phyloP scores from a whole-genome alignment of 805 yeast species.

The Kregervanrija delftensis region DNA sequence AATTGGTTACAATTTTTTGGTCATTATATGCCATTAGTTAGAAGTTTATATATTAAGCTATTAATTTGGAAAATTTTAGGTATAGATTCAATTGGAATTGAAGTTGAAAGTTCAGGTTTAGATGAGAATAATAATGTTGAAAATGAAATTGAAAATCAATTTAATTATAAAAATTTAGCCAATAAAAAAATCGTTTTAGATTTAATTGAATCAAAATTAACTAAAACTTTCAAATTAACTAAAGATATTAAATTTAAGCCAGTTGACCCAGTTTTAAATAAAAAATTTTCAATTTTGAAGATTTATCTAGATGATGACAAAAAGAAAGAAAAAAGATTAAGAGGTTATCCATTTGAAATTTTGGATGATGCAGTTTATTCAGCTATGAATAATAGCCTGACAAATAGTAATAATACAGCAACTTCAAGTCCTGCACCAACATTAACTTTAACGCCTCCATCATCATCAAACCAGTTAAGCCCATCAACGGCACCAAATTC shows the following conservation, averaged over 20 bases:
- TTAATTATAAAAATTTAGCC: slow-evolving; percentile 13
- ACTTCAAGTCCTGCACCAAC: neutral
- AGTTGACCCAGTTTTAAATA: slow-evolving; percentile 37
- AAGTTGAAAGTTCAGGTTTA: slow-evolving; percentile 1
- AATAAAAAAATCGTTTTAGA: slow-evolving; percentile 9
- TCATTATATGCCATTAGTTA: slow-evolving; percentile 75
- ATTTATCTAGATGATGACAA: neutral
- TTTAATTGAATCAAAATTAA: slow-evolving; percentile 28
- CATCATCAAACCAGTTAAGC: neutral
- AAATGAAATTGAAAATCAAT: neutral
- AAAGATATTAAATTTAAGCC: slow-evolving; percentile 17
- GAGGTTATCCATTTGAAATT: slow-evolving; percentile 55
- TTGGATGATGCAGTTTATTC: slow-evolving; percentile 60
- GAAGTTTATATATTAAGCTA: slow-evolving; percentile 62
- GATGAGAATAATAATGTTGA: no score
- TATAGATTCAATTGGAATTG: slow-evolving; percentile 14
- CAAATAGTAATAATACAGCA: neutral
- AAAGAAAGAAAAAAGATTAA: slow-evolving; percentile 31
- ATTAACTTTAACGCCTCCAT: neutral
- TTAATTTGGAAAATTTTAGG: slow-evolving; percentile 57
- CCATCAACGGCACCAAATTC: neutral
- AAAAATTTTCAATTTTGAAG: slow-evolving; percentile 35
- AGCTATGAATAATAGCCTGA: slow-evolving; percentile 13
- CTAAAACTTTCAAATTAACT: slow-evolving; percentile 20
- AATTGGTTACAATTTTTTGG: slow-evolving; percentile 55